These are phyloP conservation scores for Candida nemodendra DNA, from an alignment of 805 yeast genomes.

Conservation along the genomic window DNA sequence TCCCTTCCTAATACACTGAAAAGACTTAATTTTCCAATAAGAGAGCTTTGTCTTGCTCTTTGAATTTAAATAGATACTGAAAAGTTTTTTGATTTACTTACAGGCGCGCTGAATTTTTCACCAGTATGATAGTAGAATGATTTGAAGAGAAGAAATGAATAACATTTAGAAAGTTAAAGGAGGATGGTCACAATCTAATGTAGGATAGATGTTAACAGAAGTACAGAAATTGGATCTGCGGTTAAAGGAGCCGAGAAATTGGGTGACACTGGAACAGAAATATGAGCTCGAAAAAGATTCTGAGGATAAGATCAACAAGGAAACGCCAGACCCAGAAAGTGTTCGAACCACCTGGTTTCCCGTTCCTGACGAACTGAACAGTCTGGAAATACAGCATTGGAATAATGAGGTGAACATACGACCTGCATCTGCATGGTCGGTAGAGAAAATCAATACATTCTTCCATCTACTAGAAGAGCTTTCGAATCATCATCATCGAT, in stretches of 20 bases:
- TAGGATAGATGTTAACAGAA: slow-evolving; percentile 11
- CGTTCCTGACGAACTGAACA: slow-evolving; percentile 17
- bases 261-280: slow-evolving; percentile 9
- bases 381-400: slow-evolving; percentile 24
- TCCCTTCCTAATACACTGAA: too few relatives aligned
- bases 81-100: too few relatives aligned
- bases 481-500: slow-evolving; percentile 12
- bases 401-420: slow-evolving; percentile 15
- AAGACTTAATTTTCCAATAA: too few relatives aligned
- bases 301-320: slow-evolving; percentile 1
- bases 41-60: too few relatives aligned
- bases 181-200: not conserved
- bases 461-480: slow-evolving; percentile 14
- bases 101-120: too few relatives aligned
- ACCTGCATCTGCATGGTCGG: slow-evolving; percentile 30
- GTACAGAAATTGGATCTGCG: slow-evolving; percentile 2
- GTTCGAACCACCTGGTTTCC: slow-evolving; percentile 21
- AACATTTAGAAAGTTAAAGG: not conserved
- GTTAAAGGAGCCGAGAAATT: slow-evolving; percentile 1
- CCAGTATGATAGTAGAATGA: too few relatives aligned
- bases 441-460: slow-evolving; percentile 18
- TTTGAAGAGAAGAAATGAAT: slow-evolving; percentile 2
- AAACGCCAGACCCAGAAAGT: not conserved
- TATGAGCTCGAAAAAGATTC: not conserved
- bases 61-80: too few relatives aligned